phyloP scores from a whole-genome alignment of 2,329 filamentous ascomycete genomes.

The Aspergillus fumigatus region DNA sequence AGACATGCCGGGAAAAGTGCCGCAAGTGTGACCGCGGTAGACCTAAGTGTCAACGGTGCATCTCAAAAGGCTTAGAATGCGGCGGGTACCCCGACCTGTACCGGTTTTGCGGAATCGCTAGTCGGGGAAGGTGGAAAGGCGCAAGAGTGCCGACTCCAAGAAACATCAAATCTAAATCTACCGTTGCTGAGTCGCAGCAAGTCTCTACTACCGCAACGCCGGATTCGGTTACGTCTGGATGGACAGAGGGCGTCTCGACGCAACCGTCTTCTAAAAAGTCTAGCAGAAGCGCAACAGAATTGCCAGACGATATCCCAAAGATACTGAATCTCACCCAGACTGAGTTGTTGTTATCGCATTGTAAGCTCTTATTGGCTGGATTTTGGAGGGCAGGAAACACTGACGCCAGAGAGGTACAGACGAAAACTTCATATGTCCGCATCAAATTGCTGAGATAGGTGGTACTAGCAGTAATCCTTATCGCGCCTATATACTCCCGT shows the following conservation, averaged over 20 bases:
- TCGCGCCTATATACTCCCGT: constrained; percentile 24
- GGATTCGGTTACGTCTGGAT: neutral
- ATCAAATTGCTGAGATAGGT: constrained; percentile 25
- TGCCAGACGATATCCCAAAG: constrained; percentile 1
- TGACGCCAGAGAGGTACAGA: constrained; percentile 14
- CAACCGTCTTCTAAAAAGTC: neutral
- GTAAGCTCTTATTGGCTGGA: constrained; percentile 7
- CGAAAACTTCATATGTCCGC: constrained; percentile 24
- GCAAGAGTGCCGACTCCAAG: constrained; percentile 13
- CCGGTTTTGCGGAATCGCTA: constrained; percentile 27
- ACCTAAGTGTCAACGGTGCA: constrained; percentile 27
- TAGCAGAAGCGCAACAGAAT: neutral
- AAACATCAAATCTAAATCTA: neutral
- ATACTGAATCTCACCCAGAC: constrained; percentile 12
- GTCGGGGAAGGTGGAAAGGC: constrained; percentile 28
- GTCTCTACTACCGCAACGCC: neutral
- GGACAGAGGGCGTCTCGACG: neutral
- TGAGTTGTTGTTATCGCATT: constrained; percentile 18
- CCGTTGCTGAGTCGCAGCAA: neutral
- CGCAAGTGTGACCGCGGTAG: constrained; percentile 28
- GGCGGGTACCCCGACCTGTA: constrained; percentile 31
- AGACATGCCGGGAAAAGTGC: constrained; percentile 32
- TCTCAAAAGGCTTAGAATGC: constrained; percentile 27
- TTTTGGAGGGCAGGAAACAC: neutral
- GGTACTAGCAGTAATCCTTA: constrained; percentile 23